Conservation (phyloP, 2,329 filamentous ascomycete species). For the Metarhizium robertsii region DNA sequence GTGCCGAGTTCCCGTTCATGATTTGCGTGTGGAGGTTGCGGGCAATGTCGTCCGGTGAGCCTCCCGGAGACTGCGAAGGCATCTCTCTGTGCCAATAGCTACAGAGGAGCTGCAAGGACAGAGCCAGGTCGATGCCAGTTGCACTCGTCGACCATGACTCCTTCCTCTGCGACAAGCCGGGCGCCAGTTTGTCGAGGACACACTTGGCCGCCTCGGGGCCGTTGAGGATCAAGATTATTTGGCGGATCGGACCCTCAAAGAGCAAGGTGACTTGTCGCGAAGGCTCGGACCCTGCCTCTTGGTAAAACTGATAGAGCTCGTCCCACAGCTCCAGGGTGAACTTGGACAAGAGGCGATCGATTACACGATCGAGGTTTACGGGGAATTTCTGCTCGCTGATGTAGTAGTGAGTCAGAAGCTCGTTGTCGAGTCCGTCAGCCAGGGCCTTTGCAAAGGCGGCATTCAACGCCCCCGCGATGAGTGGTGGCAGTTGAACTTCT, state of each 20-base stretch:
- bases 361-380: slow-evolving; percentile 25
- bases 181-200: slow-evolving; percentile 24
- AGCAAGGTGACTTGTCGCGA: slow-evolving; percentile 22
- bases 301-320: slow-evolving; percentile 25
- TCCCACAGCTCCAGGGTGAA: slow-evolving; percentile 26
- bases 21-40: slow-evolving; percentile 20
- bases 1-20: slow-evolving; percentile 19
- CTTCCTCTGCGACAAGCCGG: slow-evolving; percentile 22
- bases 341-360: slow-evolving; percentile 24
- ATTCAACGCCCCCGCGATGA: slow-evolving; percentile 25
- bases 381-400: slow-evolving; percentile 21
- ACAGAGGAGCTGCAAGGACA: slow-evolving; percentile 26
- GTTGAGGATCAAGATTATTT: slow-evolving; percentile 26
- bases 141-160: slow-evolving; percentile 23
- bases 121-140: slow-evolving; percentile 22
- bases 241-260: slow-evolving; percentile 27
- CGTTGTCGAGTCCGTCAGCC: slow-evolving; percentile 24
- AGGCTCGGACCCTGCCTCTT: slow-evolving; percentile 16
- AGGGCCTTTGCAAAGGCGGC: slow-evolving; percentile 25
- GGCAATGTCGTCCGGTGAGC: slow-evolving; percentile 24
- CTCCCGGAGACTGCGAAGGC: slow-evolving; percentile 22
- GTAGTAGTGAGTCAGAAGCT: slow-evolving; percentile 28
- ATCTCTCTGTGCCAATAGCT: slow-evolving; percentile 26
- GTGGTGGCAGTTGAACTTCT: slow-evolving; percentile 24
- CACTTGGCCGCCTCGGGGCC: slow-evolving; percentile 25